Conservation (phyloP, 805 yeast species). For the Starmerella powellii region DNA sequence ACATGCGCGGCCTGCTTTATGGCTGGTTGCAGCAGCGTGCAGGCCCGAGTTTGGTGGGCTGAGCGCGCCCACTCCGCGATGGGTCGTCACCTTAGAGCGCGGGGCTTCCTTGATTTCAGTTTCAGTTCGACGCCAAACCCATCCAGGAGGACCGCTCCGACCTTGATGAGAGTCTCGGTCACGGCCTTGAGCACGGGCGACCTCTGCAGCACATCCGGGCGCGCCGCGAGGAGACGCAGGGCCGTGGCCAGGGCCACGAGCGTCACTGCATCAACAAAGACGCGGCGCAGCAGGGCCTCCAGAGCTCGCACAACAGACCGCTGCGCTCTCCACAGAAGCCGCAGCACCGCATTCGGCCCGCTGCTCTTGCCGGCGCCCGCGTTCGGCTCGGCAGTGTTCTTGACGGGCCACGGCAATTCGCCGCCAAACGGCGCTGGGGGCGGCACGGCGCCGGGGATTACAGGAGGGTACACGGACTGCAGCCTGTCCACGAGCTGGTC, state of each 20-base stretch:
- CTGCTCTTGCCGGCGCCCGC: background rate
- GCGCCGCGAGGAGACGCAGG: conserved; percentile 16
- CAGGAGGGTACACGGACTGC: conserved; percentile 16
- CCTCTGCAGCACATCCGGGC: conserved; percentile 13
- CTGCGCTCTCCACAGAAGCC: background rate
- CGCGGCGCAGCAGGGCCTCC: conserved; percentile 10
- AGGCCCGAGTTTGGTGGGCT: no score
- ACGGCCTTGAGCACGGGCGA: conserved; percentile 14
- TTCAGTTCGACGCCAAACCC: conserved; percentile 24
- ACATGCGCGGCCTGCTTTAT: no score
- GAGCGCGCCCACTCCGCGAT: no score
- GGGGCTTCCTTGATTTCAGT: conserved; percentile 8
- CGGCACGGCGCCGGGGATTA: conserved; percentile 16
- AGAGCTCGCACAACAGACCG: background rate
- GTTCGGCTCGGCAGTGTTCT: no score
- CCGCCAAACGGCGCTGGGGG: background rate
- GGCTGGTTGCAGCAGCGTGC: no score
- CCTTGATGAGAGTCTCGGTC: conserved; percentile 15
- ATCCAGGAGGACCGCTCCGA: conserved; percentile 19
- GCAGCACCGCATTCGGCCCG: background rate
- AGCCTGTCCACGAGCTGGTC: conserved; percentile 16
- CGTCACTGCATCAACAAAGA: conserved; percentile 14
- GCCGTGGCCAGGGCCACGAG: conserved; percentile 14
- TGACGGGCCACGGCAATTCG: background rate
- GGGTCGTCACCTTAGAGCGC: no score